Evolutionary conservation across 139 green algal genomes (phyloP), one percentile per base, ranked within the genome.

Genomic region (Eudorina sp.): DNA sequence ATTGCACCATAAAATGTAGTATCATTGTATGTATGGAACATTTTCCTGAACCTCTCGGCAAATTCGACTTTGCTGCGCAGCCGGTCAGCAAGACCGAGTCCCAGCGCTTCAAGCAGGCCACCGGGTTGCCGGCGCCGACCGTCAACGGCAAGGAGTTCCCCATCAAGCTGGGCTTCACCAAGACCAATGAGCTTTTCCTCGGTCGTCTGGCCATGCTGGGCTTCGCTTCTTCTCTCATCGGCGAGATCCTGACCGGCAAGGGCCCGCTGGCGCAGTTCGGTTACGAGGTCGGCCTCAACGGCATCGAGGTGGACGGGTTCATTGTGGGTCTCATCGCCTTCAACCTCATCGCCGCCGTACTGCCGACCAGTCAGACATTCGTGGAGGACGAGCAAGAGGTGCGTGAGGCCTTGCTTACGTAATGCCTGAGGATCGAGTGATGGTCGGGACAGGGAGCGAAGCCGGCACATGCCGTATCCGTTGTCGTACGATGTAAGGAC

Each of bases 151-250:
- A 41, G 53, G 21, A 84, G 77, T 84, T 87, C 40, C 81, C 72
- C 51, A 21, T 84, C 36, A 53, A 88, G 69, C 76, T 92, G 3
- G 89, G 89, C 46, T 92, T 92, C 66, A 90, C 83, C 36, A 83
- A 83, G 60, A 64, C 81, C 29, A 98, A 98, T 75, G 96, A 98
- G 92, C 90, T 98, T 38, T 97, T 97, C 62, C 94, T 98, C 29
- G 93, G 94, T 31, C 92, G 95, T 27, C 80, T 96, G 74, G 94
- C 96, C 55, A 97, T 97, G 96, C 75, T 97, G 21, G 95, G 95
- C 43, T 93, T 97, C 45, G 93, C 94, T 0, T 78, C 90, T 11
- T 92, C 93, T 19, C 74, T 95, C 3, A 78, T 96, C 4, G 93
- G 94, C 53, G 93, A 94, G 89, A 40, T 91, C 34, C 85, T 92